Conservation (phyloP, 2,329 filamentous ascomycete genomes). For the Colletotrichum sp. region DNA sequence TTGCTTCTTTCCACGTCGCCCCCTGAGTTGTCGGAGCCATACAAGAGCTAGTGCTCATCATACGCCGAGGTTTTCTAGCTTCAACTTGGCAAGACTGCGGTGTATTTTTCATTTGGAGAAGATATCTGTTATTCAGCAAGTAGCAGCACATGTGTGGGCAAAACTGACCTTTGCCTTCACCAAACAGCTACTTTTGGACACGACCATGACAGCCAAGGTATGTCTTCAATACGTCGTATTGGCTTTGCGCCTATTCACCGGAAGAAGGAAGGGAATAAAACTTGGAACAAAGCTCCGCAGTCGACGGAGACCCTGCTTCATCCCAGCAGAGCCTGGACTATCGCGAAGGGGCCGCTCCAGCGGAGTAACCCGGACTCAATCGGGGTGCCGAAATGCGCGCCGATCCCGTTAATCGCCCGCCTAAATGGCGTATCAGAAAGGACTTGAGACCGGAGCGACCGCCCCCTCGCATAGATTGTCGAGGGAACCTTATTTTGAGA, state of each 20-base stretch:
- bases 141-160: not conserved
- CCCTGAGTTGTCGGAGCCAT: not conserved
- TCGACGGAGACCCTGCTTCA: not conserved
- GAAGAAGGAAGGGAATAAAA: not conserved
- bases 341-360: not conserved
- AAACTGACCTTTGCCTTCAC: not conserved
- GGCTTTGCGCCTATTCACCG: rapidly evolving
- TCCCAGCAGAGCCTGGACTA: not conserved
- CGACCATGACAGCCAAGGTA: not conserved
- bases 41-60: rapidly evolving
- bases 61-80: not conserved
- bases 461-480: not conserved
- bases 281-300: not conserved
- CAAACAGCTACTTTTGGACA: not conserved
- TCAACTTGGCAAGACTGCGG: not conserved
- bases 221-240: rapidly evolving
- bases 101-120: not conserved
- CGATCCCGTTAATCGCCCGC: not conserved
- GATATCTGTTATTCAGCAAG: not conserved
- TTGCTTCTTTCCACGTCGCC: not conserved
- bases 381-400: not conserved
- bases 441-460: not conserved
- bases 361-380: not conserved
- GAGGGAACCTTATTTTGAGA: not conserved
- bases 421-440: not conserved